These are phyloP conservation scores for Heteromeles arbutifolia DNA, from an alignment of 306 rosid species.

Conservation along the genomic window DNA sequence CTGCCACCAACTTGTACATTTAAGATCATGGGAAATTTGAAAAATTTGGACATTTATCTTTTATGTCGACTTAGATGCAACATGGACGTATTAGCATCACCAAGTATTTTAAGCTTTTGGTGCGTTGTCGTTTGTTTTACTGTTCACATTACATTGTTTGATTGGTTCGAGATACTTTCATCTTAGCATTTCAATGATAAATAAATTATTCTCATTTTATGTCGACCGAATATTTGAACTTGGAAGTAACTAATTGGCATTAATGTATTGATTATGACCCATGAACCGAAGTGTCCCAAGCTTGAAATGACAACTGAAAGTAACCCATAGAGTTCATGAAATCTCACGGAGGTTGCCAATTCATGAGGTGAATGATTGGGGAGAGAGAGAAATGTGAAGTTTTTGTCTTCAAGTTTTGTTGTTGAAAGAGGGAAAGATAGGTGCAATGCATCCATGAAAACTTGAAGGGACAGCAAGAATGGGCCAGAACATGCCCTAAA, in stretches of 20 bases:
- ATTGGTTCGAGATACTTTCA: too few relatives aligned
- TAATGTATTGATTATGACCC: constrained; percentile 6
- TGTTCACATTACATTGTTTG: neutral
- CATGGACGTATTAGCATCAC: neutral
- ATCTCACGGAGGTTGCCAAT: constrained; percentile 84
- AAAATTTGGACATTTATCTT: constrained; percentile 1
- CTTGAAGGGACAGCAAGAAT: constrained; percentile 52
- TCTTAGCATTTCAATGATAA: too few relatives aligned
- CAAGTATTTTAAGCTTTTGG: too few relatives aligned
- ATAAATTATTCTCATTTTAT: too few relatives aligned
- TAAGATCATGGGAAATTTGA: neutral
- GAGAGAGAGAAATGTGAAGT: neutral
- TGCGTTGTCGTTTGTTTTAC: neutral
- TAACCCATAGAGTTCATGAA: constrained; percentile 25
- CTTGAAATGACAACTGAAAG: constrained; percentile 7
- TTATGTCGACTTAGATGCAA: constrained; percentile 17
- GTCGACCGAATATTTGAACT: constrained; percentile 5
- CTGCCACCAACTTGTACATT: constrained; percentile 27
- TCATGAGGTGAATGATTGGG: constrained; percentile 71
- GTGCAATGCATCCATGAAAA: constrained; percentile 71
- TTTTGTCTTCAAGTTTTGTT: constrained; percentile 9
- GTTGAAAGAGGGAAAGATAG: constrained; percentile 25
- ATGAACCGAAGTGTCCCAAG: neutral
- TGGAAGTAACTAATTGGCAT: constrained; percentile 12
- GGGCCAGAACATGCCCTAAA: constrained; percentile 38